Evolutionary conservation across 306 rosid genomes (phyloP), one percentile per base, ranked within the genome.

Genomic region (Oemleria cerasiformis): DNA sequence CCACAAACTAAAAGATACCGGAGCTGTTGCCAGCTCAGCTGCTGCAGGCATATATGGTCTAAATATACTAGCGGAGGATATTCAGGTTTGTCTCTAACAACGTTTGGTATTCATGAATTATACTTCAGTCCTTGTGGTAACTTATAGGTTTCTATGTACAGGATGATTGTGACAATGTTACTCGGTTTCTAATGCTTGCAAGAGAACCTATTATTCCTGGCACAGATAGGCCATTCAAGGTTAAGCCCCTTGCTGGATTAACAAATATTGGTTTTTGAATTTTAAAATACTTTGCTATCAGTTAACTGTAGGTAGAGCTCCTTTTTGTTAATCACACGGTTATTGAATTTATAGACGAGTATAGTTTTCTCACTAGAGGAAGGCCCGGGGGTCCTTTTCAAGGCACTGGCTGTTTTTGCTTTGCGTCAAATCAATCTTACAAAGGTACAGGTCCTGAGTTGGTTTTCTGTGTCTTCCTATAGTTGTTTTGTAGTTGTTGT

Each of bases 321-420:
- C 65, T 23, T 60, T 39, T 51, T 51, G 23, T 14, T 65, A 25
- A 70, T 41, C 42, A 9, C 54, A 6, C 7, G 65, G 55, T 23
- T 73, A 9, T 78, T 77, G 70, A 47, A 67, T 72, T 75, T 71
- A 51, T 85, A 94, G 99, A 91, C 99, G 20, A 94, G 99, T 79
- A 91, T 94, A 79, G 99, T 91, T 61, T 94, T 91, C 84, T 91
- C 97, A 42, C 81, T 94, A 62, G 99, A 94, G 83, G 97, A 91
- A 77, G 97, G 99, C 67, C 97, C 99, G 44, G 97, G 99, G 73
- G 74, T 89, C 25, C 99, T 94, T 78, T 94, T 89, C 82, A 94
- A 91, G 84, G 99, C 99, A 67, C 99, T 94, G 75, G 96, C 99
- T 60, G 97, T 89, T 83, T 94, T 94, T 82, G 97, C 99, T 45